A percentile compares a stretch with the other conserved stretches of the same genome.
Evolutionary conservation across 2,329 filamentous ascomycete genomes (phyloP).

Genomic region (Beauveria sp.): DNA sequence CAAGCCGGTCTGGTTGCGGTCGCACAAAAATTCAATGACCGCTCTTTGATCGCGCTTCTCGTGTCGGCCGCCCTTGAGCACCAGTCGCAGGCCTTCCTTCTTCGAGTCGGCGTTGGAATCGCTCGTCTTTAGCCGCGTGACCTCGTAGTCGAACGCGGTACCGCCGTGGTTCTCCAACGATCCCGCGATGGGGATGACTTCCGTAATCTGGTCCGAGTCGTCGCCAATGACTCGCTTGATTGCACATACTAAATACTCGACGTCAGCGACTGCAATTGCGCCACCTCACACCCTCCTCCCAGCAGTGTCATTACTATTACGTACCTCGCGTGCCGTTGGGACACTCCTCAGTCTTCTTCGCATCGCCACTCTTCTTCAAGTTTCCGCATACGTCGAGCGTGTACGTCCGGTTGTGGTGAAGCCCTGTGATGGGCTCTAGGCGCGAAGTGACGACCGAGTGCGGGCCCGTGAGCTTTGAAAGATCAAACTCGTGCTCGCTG

Average conservation of each 20-base stretch:
- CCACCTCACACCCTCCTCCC: not conserved
- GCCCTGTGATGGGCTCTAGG: conserved; percentile 43
- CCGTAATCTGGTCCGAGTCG: conserved; percentile 40
- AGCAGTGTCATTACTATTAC: conserved; percentile 13
- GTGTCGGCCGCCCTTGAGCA: conserved; percentile 54
- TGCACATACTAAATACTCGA: conserved; percentile 56
- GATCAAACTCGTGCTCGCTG: conserved; percentile 54
- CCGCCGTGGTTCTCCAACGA: conserved; percentile 54
- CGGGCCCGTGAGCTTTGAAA: conserved; percentile 56
- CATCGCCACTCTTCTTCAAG: conserved; percentile 49
- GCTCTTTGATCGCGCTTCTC: conserved; percentile 57
- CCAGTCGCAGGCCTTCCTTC: conserved; percentile 64
- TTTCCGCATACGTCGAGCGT: conserved; percentile 69
- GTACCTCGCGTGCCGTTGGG: conserved; percentile 61
- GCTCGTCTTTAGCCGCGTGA: conserved; percentile 57
- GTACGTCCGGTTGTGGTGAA: conserved; percentile 64
- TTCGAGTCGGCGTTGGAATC: conserved; percentile 56
- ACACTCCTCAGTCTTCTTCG: conserved; percentile 50
- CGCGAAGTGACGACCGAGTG: conserved; percentile 58
- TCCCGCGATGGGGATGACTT: conserved; percentile 68
- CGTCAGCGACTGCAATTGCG: not conserved
- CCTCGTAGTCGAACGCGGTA: conserved; percentile 54
- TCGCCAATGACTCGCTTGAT: conserved; percentile 53
- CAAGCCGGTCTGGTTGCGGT: conserved; percentile 61
- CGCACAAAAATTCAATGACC: conserved; percentile 80